Base-by-base conservation (phyloP, 257 asterid species). In the Nicotiana tabacum region DNA sequence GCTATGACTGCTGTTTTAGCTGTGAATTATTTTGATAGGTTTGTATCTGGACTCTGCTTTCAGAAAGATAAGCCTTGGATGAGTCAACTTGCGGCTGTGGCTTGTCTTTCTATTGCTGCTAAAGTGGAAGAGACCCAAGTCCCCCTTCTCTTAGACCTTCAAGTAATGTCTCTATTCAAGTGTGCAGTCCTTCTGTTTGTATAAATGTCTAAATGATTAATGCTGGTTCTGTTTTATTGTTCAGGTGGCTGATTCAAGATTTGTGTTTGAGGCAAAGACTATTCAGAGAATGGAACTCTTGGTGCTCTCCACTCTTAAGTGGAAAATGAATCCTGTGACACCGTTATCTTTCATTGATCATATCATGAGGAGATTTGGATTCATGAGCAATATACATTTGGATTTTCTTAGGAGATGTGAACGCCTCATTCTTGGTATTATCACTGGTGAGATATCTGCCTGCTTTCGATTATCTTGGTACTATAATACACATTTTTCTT, bases 61-160 rank as follows among this genome's bases (percentile, higher is more conserved):
- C 95, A 93, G 93, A 90, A 84, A 46, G 99, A 94, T 90, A 93
- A 91, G 92, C 97, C 97, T 29, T 96, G 98, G 99, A 94, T 90
- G 98, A 88, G 93, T 84, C 99, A 94, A 85, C 88, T 96, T 78
- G 92, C 91, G 79, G 93, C 98, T 51, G 98, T 96, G 27, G 97
- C 99, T 66, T 96, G 97, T 77, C 95, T 96, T 76, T 96, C 98
- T 6, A 76, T 96, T n/a, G 99, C 99, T 89, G 97, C 99, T 0
- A 96, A 96, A 82, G 88, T 96, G 88, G 99, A 96, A 89, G 98
- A 96, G 83, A 93, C 91, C 84, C 97, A 92, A 85, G 97, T 94
- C 77, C 98, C 98, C 18, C 92, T 93, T 77, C 85, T 96, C 9
- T 82, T 94, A 60, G 97, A 96, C 87, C 88, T 96, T n/a, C 99